These are phyloP conservation scores for Pichia sp. DNA, from an alignment of 1,139 yeast genomes.

Conservation along the genomic window DNA sequence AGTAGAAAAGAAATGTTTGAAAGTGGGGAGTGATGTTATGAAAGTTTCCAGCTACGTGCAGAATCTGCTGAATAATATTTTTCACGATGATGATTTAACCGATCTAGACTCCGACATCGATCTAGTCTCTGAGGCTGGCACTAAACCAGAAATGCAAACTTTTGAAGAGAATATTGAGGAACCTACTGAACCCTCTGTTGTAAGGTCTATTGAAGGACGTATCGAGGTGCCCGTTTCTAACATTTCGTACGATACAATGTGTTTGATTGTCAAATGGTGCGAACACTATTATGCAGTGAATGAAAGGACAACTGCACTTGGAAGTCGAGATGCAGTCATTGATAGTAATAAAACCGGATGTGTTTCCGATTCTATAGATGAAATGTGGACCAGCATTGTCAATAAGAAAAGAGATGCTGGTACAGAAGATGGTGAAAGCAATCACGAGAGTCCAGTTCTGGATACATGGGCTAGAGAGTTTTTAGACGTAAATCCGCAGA, in stretches of 20 bases:
- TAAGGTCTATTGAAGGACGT: too few relatives aligned
- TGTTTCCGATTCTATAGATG: too few relatives aligned
- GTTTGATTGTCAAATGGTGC: constrained; percentile 92
- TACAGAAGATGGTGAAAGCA: constrained; percentile 27
- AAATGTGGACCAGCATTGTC: background rate
- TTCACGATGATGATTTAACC: too few relatives aligned
- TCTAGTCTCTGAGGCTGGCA: too few relatives aligned
- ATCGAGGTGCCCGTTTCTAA: constrained; percentile 25
- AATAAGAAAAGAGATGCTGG: background rate
- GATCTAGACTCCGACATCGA: too few relatives aligned
- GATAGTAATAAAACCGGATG: too few relatives aligned
- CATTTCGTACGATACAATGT: constrained; percentile 67
- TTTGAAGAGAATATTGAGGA: too few relatives aligned
- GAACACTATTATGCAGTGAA: constrained; percentile 50
- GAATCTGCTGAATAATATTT: background rate
- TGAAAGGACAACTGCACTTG: too few relatives aligned
- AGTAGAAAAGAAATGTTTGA: too few relatives aligned
- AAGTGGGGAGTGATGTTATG: background rate
- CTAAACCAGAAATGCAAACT: too few relatives aligned
- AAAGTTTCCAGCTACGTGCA: background rate
- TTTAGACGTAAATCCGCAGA: constrained; percentile 89
- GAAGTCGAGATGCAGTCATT: too few relatives aligned
- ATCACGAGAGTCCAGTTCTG: background rate
- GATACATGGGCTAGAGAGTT: constrained; percentile 94
- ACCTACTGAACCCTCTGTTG: too few relatives aligned